Conservation (phyloP, 2,329 filamentous ascomycete genomes). For the Elsinoe fawcettii region DNA sequence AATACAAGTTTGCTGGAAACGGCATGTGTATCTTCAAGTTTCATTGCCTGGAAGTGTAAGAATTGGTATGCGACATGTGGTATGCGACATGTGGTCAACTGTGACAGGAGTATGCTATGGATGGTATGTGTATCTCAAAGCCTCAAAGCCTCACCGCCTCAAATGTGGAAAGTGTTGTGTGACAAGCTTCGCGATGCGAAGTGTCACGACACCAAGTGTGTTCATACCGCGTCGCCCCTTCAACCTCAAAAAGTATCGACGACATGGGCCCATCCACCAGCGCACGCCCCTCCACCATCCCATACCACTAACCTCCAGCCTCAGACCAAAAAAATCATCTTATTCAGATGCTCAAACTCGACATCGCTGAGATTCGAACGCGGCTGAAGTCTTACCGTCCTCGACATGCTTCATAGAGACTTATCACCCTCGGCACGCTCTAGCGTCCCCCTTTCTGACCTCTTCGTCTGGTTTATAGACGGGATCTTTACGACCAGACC, state of each 20-base stretch:
- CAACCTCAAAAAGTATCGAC: background rate
- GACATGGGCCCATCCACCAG: background rate
- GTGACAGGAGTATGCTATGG: too few species aligned
- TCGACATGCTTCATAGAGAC: background rate
- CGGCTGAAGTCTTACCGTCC: background rate
- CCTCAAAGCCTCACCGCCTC: too few species aligned
- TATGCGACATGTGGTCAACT: too few species aligned
- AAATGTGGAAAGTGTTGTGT: too few species aligned
- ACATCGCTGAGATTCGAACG: background rate
- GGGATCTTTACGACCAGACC: background rate
- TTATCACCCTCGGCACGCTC: background rate
- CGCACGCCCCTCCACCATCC: background rate
- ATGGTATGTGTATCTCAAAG: too few species aligned
- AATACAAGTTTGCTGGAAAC: too few species aligned
- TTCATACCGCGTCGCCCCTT: too few species aligned
- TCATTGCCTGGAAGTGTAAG: too few species aligned
- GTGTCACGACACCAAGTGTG: too few species aligned
- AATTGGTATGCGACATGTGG: too few species aligned
- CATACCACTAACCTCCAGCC: background rate
- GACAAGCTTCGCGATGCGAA: too few species aligned
- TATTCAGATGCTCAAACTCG: background rate
- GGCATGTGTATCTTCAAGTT: too few species aligned
- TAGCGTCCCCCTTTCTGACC: background rate
- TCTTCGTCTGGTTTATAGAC: constrained; percentile 3
- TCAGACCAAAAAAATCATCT: background rate